Percentiles rank a stretch among this genome's conserved stretches.
These are phyloP conservation scores for Apiotrichum siamense DNA, from an alignment of 1,284 basidiomycete species.

Conservation along the genomic window DNA sequence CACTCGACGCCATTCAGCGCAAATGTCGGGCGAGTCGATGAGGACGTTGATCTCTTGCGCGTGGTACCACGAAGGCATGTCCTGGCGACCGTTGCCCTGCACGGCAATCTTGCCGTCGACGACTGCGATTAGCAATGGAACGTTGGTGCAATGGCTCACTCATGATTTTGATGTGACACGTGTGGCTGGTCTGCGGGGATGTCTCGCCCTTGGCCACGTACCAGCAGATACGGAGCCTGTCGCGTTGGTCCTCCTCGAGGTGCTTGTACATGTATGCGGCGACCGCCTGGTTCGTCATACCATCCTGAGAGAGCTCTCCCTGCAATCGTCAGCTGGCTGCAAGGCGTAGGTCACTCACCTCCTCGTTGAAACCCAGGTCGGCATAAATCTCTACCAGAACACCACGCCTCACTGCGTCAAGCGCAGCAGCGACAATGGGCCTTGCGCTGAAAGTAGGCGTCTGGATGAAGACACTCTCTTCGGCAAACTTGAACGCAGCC, in stretches of 20 bases:
- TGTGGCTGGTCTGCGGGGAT: conserved; percentile 56
- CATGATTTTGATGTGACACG: conserved; percentile 65
- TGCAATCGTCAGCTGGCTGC: background rate
- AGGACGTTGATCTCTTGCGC: conserved; percentile 67
- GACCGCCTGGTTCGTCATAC: conserved; percentile 66
- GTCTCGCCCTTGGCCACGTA: conserved; percentile 54
- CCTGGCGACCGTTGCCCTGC: conserved; percentile 42
- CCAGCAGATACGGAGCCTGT: conserved; percentile 59
- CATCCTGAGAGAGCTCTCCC: conserved; percentile 56
- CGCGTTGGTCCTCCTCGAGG: conserved; percentile 50
- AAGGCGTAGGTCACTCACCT: conserved; percentile 15
- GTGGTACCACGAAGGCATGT: conserved; percentile 67
- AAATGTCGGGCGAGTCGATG: conserved; percentile 57
- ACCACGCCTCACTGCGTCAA: conserved; percentile 58
- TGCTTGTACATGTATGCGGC: conserved; percentile 56
- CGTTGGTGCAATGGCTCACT: conserved; percentile 37
- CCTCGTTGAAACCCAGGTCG: conserved; percentile 59
- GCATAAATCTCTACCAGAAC: conserved; percentile 59
- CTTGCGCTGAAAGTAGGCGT: conserved; percentile 64
- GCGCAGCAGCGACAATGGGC: conserved; percentile 57
- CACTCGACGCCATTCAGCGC: conserved; percentile 57
- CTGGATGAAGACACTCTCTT: conserved; percentile 63
- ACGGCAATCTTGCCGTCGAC: conserved; percentile 62
- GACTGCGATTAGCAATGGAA: background rate
- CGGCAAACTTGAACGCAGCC: conserved; percentile 59